phyloP scores from a whole-genome alignment of 495 filamentous ascomycete genomes.

The Aspergillus bridgeri region DNA sequence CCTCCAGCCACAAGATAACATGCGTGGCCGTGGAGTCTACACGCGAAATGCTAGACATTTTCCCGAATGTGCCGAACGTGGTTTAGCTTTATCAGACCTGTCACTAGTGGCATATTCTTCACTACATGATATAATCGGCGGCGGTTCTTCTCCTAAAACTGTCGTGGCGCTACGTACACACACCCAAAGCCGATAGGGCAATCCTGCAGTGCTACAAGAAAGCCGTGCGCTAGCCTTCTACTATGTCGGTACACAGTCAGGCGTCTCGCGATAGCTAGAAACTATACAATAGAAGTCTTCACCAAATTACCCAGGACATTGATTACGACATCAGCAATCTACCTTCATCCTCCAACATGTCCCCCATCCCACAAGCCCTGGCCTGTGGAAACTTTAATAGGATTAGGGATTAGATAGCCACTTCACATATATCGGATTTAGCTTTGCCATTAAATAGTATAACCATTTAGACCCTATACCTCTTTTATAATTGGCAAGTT shows the following conservation, averaged over 20 bases:
- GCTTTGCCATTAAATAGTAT: too few relatives aligned
- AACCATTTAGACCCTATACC: too few relatives aligned
- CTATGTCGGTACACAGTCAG: constrained; percentile 43
- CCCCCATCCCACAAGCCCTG: too few relatives aligned
- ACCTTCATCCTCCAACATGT: too few relatives aligned
- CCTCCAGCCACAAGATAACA: constrained; percentile 47
- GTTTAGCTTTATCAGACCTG: constrained; percentile 41
- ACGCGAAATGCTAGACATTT: constrained; percentile 41
- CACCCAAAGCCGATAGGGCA: constrained; percentile 27
- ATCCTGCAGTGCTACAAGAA: constrained; percentile 45
- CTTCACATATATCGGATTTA: too few relatives aligned
- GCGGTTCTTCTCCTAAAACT: constrained; percentile 55
- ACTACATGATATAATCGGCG: constrained; percentile 57
- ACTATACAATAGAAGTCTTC: not conserved
- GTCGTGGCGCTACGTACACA: constrained; percentile 30
- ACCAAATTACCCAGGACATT: not conserved
- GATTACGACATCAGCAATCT: not conserved
- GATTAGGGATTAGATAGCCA: too few relatives aligned
- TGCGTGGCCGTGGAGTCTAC: constrained; percentile 50
- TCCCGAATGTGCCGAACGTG: constrained; percentile 36
- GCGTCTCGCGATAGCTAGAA: constrained; percentile 44
- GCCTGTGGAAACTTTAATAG: too few relatives aligned
- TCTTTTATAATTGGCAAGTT: too few relatives aligned
- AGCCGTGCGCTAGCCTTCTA: constrained; percentile 45
- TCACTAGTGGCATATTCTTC: constrained; percentile 61